Evolutionary conservation across 306 rosid genomes (phyloP).

Genomic region (Begonia masoniana): DNA sequence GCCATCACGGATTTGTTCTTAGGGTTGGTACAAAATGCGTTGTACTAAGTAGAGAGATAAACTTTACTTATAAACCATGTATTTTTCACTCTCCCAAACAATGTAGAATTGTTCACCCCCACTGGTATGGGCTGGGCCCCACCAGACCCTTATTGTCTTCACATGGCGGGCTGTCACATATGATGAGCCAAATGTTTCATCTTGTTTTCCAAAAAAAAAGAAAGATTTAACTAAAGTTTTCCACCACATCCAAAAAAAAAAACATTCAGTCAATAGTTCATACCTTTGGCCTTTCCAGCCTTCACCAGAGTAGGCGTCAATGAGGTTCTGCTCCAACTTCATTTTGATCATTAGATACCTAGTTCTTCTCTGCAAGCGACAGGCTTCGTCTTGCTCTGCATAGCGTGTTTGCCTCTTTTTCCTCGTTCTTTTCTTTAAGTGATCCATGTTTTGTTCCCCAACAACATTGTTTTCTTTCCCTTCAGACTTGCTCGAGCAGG

Average conservation of each 20-base stretch:
- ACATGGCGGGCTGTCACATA: too few species aligned
- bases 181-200: too few species aligned
- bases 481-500: conserved; percentile 15
- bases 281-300: conserved; percentile 99
- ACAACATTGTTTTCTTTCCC: conserved; percentile 21
- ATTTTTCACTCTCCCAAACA: too few species aligned
- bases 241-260: neutral
- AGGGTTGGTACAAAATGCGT: too few species aligned
- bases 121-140: too few species aligned
- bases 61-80: too few species aligned
- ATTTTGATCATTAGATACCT: conserved; percentile 70
- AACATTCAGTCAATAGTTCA: conserved; percentile 2
- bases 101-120: too few species aligned
- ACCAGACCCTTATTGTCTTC: too few species aligned
- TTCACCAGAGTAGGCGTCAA: conserved; percentile 89
- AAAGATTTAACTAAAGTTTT: neutral
- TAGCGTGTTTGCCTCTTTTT: conserved; percentile 30
- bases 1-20: too few species aligned
- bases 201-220: too few species aligned
- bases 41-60: too few species aligned
- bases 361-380: conserved; percentile 69
- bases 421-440: conserved; percentile 30
- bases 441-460: conserved; percentile 22
- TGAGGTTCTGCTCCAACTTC: conserved; percentile 85
- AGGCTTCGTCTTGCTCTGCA: conserved; percentile 55